Conservation (phyloP, 805 yeast species). For the Hanseniaspora hatyaiensis region DNA sequence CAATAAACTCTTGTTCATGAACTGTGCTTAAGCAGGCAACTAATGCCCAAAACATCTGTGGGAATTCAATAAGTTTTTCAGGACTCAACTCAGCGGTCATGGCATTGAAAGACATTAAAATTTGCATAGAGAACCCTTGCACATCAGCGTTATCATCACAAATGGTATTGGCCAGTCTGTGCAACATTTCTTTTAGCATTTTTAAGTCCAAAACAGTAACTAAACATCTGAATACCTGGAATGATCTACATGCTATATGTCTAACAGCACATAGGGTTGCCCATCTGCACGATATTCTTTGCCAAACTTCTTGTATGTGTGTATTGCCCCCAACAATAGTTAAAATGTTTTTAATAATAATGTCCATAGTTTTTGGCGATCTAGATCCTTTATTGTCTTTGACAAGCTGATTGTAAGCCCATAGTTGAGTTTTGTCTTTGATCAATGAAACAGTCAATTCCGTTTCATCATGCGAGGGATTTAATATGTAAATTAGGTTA, state of each 20-base stretch:
- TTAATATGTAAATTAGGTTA: slow-evolving; percentile 55
- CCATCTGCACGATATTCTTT: slow-evolving; percentile 73
- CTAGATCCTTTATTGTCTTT: slow-evolving; percentile 68
- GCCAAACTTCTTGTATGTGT: slow-evolving; percentile 68
- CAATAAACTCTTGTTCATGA: slow-evolving; percentile 87
- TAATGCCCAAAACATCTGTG: slow-evolving; percentile 90
- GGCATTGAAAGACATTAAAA: slow-evolving; percentile 88
- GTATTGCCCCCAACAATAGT: slow-evolving; percentile 44
- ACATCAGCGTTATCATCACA: slow-evolving; percentile 82
- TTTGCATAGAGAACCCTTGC: slow-evolving; percentile 95
- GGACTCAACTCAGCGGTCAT: slow-evolving; percentile 76
- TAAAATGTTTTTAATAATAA: slow-evolving; percentile 50
- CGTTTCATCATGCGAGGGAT: slow-evolving; percentile 42
- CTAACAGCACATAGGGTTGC: slow-evolving; percentile 96
- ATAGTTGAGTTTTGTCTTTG: slow-evolving; percentile 41
- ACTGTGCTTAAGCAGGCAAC: slow-evolving; percentile 83
- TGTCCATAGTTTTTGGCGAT: slow-evolving; percentile 78
- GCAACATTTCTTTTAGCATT: slow-evolving; percentile 89
- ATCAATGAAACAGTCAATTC: slow-evolving; percentile 47
- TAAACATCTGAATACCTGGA: slow-evolving; percentile 79
- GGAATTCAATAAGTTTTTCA: slow-evolving; percentile 69
- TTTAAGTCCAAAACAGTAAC: slow-evolving; percentile 69
- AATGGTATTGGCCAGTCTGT: slow-evolving; percentile 81
- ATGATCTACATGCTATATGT: slow-evolving; percentile 92
- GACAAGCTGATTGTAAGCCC: slow-evolving; percentile 81